Conservation (phyloP, 2,329 filamentous ascomycete species). For the Lasiodiplodia gonubiensis region DNA sequence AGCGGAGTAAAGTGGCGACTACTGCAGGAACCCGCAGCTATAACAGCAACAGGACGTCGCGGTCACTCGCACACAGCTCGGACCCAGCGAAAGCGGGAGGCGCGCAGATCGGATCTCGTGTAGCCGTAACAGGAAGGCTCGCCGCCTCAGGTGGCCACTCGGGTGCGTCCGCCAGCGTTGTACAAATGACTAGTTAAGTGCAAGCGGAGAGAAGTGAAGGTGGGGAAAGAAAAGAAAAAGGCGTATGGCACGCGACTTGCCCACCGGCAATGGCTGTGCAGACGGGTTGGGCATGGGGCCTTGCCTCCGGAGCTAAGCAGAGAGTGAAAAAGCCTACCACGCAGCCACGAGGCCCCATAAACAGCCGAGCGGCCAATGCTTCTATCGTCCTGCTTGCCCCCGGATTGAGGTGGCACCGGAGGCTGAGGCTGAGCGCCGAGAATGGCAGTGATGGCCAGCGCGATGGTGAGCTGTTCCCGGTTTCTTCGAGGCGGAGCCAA, state of each 20-base stretch:
- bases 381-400: background rate
- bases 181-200: background rate
- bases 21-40: conserved; percentile 19
- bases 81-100: background rate
- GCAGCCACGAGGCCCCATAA: conserved; percentile 7
- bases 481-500: background rate
- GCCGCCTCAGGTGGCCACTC: background rate
- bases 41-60: background rate
- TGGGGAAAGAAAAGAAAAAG: background rate
- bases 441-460: conserved; percentile 1
- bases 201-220: background rate
- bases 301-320: background rate
- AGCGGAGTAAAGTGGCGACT: background rate
- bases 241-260: background rate
- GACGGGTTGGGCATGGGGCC: background rate
- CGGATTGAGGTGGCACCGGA: background rate
- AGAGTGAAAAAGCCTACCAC: background rate
- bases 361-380: conserved; percentile 4
- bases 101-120: background rate
- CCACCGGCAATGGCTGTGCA: background rate
- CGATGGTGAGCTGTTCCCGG: conserved; percentile 5
- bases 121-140: conserved; percentile 5
- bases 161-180: background rate
- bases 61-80: background rate
- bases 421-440: background rate